These are phyloP conservation scores for Blechomonas ayalai DNA, from an alignment of 208 protist species.

Conservation along the genomic window DNA sequence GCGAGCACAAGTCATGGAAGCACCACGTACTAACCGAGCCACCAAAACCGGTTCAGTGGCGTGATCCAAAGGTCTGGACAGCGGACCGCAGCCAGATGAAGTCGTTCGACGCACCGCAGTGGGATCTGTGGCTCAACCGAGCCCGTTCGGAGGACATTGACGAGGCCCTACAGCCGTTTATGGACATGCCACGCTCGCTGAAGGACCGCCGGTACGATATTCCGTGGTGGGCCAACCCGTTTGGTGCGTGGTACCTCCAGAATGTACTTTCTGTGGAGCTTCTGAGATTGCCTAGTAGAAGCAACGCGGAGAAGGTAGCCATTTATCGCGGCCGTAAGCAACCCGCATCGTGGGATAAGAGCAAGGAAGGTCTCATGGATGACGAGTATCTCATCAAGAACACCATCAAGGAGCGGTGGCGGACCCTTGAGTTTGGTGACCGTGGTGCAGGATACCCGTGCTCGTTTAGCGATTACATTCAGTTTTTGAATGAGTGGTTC, in stretches of 20 bases:
- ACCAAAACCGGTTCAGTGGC: slow-evolving; percentile 83
- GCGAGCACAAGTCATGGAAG: slow-evolving; percentile 89
- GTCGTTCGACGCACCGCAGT: slow-evolving; percentile 89
- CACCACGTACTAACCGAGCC: slow-evolving; percentile 86
- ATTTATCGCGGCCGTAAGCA: slow-evolving; percentile 67
- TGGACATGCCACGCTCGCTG: slow-evolving; percentile 92
- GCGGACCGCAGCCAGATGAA: slow-evolving; percentile 86
- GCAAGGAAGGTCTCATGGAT: slow-evolving; percentile 58
- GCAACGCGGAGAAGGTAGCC: slow-evolving; percentile 87
- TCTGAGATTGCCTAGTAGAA: slow-evolving; percentile 79
- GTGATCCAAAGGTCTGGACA: slow-evolving; percentile 90
- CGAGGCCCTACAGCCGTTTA: slow-evolving; percentile 89
- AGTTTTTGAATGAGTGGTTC: slow-evolving; percentile 93
- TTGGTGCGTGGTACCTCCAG: slow-evolving; percentile 90
- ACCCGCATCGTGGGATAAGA: slow-evolving; percentile 30
- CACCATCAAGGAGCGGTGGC: slow-evolving; percentile 86
- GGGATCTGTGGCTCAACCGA: slow-evolving; percentile 87
- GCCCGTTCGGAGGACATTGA: slow-evolving; percentile 86
- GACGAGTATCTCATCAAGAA: slow-evolving; percentile 81
- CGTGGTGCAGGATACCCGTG: slow-evolving; percentile 81
- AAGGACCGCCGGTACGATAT: slow-evolving; percentile 90
- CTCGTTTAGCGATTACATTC: slow-evolving; percentile 91
- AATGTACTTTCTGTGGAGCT: slow-evolving; percentile 89
- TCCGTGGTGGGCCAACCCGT: slow-evolving; percentile 92
- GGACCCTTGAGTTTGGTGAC: slow-evolving; percentile 89